These are phyloP conservation scores for Sapria himalayana DNA, from an alignment of 345 rosid species.

Conservation along the genomic window DNA sequence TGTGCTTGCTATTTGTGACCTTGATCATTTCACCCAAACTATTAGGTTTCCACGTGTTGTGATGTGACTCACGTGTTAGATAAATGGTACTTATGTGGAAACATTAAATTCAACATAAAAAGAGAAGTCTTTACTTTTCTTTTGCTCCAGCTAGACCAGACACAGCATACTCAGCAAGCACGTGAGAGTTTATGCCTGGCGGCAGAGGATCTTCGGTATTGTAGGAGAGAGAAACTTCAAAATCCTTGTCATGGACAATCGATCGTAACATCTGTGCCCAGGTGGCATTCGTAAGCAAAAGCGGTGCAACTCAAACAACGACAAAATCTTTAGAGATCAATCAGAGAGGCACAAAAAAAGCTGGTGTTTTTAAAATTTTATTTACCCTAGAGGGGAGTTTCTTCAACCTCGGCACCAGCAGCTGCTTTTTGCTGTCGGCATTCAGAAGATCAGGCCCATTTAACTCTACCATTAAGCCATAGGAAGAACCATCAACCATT, in stretches of 20 bases:
- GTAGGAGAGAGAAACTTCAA: constrained; percentile 72
- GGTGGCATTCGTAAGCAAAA: constrained; percentile 5
- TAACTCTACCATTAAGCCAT: constrained; percentile 52
- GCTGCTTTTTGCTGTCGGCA: constrained; percentile 54
- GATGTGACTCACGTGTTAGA: too few species aligned
- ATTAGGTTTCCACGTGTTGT: too few species aligned
- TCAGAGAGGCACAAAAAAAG: too few species aligned
- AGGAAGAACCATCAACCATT: constrained; percentile 81
- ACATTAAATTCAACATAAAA: too few species aligned
- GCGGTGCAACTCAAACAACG: constrained; percentile 2
- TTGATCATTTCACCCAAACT: too few species aligned
- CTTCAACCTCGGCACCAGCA: constrained; percentile 79
- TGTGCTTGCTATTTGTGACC: constrained; percentile 5
- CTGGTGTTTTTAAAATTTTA: neutral
- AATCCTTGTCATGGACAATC: constrained; percentile 57
- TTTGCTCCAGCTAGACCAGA: constrained; percentile 59
- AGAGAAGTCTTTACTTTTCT: constrained; percentile 93
- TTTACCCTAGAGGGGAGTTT: constrained; percentile 90
- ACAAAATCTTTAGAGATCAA: too few species aligned
- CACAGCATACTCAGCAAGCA: constrained; percentile 67
- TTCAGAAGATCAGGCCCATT: constrained; percentile 52
- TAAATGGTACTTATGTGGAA: too few species aligned
- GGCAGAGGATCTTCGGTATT: constrained; percentile 63
- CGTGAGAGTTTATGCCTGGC: constrained; percentile 40
- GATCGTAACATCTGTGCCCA: constrained; percentile 93